A percentile compares a stretch with the other conserved stretches of the same genome.
Evolutionary conservation across 768 basidiomycete species (phyloP).

Genomic region (Podaxis rugospora): DNA sequence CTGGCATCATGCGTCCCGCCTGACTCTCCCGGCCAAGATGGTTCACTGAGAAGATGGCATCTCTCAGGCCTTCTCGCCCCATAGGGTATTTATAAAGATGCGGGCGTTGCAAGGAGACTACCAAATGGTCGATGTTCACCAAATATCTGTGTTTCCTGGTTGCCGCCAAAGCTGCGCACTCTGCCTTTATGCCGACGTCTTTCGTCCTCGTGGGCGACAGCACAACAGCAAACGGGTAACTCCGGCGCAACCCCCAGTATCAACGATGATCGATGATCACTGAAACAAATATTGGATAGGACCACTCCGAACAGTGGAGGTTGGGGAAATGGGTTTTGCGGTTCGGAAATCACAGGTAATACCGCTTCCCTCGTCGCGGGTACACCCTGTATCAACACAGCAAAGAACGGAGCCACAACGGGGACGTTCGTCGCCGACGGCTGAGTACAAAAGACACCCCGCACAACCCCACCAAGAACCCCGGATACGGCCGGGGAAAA

Average conservation of each 20-base stretch:
- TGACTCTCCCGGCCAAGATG: neutral
- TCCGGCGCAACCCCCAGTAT: neutral
- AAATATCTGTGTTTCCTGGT: neutral
- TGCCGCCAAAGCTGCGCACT: neutral
- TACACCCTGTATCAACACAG: slow-evolving; percentile 36
- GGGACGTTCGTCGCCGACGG: slow-evolving; percentile 35
- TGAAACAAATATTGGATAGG: slow-evolving; percentile 12
- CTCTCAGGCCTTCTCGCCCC: neutral
- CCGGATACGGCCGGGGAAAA: neutral
- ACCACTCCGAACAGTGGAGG: slow-evolving; percentile 33
- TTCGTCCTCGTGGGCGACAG: slow-evolving; percentile 38
- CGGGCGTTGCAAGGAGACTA: neutral
- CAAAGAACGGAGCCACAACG: slow-evolving; percentile 37
- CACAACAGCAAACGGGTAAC: slow-evolving; percentile 34
- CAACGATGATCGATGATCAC: neutral
- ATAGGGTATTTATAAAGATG: neutral
- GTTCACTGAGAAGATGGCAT: neutral
- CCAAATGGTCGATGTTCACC: neutral
- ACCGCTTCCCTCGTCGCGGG: slow-evolving; percentile 27
- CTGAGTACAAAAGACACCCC: slow-evolving; percentile 9
- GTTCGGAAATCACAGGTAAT: slow-evolving; percentile 24
- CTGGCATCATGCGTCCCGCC: neutral
- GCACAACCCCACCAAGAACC: neutral
- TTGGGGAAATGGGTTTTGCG: slow-evolving; percentile 40
- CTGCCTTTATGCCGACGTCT: slow-evolving; percentile 20